Evolutionary conservation across 768 basidiomycete species (phyloP).

Genomic region (Hortiboletus campestris): DNA sequence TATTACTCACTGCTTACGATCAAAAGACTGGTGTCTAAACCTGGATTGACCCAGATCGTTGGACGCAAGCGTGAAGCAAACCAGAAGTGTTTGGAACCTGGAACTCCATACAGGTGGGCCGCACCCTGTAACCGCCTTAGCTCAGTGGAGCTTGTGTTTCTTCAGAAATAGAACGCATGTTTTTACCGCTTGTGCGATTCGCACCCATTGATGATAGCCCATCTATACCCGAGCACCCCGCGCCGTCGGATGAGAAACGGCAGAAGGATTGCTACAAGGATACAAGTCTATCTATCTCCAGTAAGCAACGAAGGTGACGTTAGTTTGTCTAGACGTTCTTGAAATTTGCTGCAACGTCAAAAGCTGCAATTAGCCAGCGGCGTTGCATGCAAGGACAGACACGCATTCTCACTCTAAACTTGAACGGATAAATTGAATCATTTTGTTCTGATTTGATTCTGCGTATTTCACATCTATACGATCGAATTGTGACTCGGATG

Average conservation of each 20-base stretch:
- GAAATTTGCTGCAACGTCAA: slow-evolving; percentile 12
- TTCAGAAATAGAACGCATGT: background rate
- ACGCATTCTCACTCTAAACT: background rate
- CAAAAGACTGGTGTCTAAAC: background rate
- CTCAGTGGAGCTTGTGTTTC: background rate
- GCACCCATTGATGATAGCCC: background rate
- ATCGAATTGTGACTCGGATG: too few relatives aligned
- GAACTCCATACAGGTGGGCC: background rate
- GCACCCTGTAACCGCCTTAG: background rate
- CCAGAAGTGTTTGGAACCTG: background rate
- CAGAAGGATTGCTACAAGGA: background rate
- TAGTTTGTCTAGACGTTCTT: background rate
- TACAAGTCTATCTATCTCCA: background rate
- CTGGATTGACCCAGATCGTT: background rate
- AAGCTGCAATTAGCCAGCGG: slow-evolving; percentile 3
- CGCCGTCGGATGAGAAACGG: background rate
- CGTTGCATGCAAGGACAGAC: background rate
- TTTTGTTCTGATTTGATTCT: slow-evolving; percentile 3
- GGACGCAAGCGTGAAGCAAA: background rate
- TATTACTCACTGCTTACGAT: background rate
- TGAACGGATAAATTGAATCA: background rate
- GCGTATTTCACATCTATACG: background rate
- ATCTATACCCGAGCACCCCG: background rate
- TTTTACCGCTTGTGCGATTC: background rate
- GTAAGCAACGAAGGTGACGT: background rate